Base-by-base conservation (phyloP, 1,284 basidiomycete genomes). In the Rhodotorula glutinis region DNA sequence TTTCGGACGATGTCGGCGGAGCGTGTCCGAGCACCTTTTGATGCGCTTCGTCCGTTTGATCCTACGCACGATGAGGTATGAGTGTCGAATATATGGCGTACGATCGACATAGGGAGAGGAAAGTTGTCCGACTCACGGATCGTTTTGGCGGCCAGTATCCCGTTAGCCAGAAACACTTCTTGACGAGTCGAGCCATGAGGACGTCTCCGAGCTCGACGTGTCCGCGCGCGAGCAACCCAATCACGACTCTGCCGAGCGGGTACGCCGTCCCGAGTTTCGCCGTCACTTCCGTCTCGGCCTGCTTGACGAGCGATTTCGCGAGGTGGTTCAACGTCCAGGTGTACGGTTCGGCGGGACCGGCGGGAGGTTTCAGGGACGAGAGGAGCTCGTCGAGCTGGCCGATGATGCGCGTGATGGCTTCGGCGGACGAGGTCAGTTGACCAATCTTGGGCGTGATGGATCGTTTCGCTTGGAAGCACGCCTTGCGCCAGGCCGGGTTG, bases 251-350 rank as follows among this genome's bases (percentile, higher is more conserved):
- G 0, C 90, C 91, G 16, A 98, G 83, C 0, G 95, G 94, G 54
- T 85, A 84, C 0, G 92, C 93, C 14, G 88, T 89, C 46, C 87
- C 86, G 73, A 90, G 87, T 79, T 94, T 91, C 3, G 92, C 92
- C 2, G 90, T 87, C 10, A 97, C 91, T 79, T 98, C 95, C 0
- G 88, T 89, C 80, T 97, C 93, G 11, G 94, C 93, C 82, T 98
- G 96, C 44, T 90, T 84, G 53, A 98, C 86, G 65, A 98, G 86
- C 46, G 87, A 84, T 77, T 98, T 98, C 61, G 91, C 82, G 29
- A 96, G 84, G 27, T 93, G 90, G 30, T 91, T 94, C 30, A 95
- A 84, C 23, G 89, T 83, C 72, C 92, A 91, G 57, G 83, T 80
- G 79, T 94, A 95, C 17, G 80, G 76, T 87, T 80, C 14, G 47